Evolutionary conservation across 164 flowering plant genomes (phyloP).

Genomic region (Umbellularia californica): DNA sequence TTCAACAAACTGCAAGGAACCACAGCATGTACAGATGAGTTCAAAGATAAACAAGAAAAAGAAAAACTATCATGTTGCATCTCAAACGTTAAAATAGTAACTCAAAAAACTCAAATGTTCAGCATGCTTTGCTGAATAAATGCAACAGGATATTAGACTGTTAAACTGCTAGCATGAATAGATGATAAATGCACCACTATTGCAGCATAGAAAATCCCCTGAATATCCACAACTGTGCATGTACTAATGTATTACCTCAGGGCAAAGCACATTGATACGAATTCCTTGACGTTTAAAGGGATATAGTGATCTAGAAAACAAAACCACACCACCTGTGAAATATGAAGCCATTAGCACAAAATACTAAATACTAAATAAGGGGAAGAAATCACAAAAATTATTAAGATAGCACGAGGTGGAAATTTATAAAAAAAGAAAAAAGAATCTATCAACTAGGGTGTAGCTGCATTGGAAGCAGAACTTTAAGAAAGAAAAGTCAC

Average conservation of each 20-base stretch:
- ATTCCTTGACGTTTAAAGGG: constrained; percentile 73
- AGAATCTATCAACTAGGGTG: background rate
- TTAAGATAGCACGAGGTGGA: no score
- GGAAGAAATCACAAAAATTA: background rate
- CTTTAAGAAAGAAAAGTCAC: background rate
- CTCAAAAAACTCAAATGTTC: background rate
- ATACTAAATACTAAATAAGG: background rate
- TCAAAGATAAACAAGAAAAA: background rate
- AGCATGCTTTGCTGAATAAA: background rate
- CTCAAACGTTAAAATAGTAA: background rate
- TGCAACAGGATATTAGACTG: background rate
- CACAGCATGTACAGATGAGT: background rate
- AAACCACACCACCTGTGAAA: constrained; percentile 76
- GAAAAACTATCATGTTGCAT: background rate
- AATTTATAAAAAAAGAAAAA: background rate
- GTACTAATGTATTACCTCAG: constrained; percentile 56
- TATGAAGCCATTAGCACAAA: constrained; percentile 2
- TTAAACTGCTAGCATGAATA: background rate
- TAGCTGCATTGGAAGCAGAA: background rate
- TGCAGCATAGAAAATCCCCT: background rate
- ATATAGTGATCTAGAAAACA: constrained; percentile 80
- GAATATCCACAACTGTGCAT: background rate
- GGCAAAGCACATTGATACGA: constrained; percentile 88
- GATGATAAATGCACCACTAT: background rate
- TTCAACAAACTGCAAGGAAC: constrained; percentile 69